Evolutionary conservation across 2,329 filamentous ascomycete genomes (phyloP).

Genomic region (Trichoderma asperellum): DNA sequence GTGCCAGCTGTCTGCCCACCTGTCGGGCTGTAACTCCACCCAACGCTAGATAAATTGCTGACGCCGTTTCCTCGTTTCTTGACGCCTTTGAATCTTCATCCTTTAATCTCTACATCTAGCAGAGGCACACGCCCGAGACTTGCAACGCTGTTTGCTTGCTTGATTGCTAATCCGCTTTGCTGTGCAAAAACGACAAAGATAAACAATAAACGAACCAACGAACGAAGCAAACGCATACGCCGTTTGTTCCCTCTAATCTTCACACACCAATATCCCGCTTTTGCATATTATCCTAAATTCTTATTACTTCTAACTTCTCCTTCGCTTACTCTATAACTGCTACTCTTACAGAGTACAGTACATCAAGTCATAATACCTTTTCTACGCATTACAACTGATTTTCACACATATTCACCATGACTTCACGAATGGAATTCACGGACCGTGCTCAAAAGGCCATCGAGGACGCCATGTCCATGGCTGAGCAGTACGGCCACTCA

Average conservation of each 20-base stretch:
- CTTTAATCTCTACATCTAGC: background rate
- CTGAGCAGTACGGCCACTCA: conserved; percentile 86
- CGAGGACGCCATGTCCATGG: conserved; percentile 83
- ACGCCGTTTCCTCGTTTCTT: background rate
- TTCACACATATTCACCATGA: conserved; percentile 56
- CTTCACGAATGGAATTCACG: conserved; percentile 85
- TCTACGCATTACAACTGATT: background rate
- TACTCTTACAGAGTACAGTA: background rate
- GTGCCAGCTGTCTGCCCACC: conserved; percentile 21
- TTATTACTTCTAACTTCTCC: background rate
- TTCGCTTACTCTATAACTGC: background rate
- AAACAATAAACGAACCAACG: background rate
- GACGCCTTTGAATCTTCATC: background rate
- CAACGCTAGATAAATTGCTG: conserved; percentile 21
- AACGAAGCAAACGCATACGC: background rate
- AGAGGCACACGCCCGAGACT: conserved; percentile 10
- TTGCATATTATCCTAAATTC: conserved; percentile 6
- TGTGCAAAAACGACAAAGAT: background rate
- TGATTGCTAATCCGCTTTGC: conserved; percentile 9
- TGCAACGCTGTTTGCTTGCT: conserved; percentile 12
- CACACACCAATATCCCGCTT: background rate
- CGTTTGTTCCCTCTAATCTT: background rate
- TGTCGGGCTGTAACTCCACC: conserved; percentile 22
- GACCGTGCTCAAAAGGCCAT: conserved; percentile 90
- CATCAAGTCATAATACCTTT: background rate